A percentile compares a stretch with the other conserved stretches of the same genome.
These are phyloP conservation scores for Curvularia sp. DNA, from an alignment of 2,329 filamentous ascomycete genomes.

Conservation along the genomic window DNA sequence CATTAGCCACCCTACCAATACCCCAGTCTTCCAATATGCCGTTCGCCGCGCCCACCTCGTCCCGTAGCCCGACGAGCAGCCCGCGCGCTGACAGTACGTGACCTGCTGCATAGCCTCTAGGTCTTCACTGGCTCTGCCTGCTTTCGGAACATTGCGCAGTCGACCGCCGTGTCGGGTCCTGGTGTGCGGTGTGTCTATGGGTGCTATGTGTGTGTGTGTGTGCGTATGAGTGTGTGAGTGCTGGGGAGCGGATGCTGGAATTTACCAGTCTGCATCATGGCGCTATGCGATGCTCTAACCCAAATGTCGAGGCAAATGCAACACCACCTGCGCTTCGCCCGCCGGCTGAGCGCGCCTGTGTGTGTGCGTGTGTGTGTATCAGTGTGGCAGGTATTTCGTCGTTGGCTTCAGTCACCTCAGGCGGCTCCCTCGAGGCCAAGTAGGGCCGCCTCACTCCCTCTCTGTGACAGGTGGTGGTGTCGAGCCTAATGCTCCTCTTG, in stretches of 20 bases:
- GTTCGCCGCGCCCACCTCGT: conserved; percentile 28
- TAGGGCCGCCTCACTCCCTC: conserved; percentile 25
- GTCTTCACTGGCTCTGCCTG: conserved; percentile 32
- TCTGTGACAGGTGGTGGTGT: conserved; percentile 49
- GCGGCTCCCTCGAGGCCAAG: conserved; percentile 24
- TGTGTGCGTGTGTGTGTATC: background rate
- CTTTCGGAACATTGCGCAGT: conserved; percentile 49
- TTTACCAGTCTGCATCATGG: conserved; percentile 44
- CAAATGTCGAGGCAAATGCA: conserved; percentile 35
- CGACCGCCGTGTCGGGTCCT: conserved; percentile 40
- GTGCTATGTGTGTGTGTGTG: background rate
- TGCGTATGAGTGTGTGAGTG: background rate
- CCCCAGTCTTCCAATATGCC: conserved; percentile 25
- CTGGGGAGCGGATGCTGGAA: conserved; percentile 4
- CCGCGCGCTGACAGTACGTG: conserved; percentile 20
- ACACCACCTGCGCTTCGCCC: conserved; percentile 32
- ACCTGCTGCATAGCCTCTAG: conserved; percentile 23
- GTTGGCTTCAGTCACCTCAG: conserved; percentile 18
- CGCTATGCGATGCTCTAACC: conserved; percentile 32
- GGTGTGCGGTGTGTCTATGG: background rate
- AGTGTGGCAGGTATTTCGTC: conserved; percentile 13
- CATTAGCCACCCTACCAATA: background rate
- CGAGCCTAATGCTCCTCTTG: conserved; percentile 23
- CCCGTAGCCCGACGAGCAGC: conserved; percentile 15
- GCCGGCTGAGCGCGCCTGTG: conserved; percentile 28